phyloP scores from a whole-genome alignment of 495 filamentous ascomycete genomes.

The Aspergillus saccharolyticus region DNA sequence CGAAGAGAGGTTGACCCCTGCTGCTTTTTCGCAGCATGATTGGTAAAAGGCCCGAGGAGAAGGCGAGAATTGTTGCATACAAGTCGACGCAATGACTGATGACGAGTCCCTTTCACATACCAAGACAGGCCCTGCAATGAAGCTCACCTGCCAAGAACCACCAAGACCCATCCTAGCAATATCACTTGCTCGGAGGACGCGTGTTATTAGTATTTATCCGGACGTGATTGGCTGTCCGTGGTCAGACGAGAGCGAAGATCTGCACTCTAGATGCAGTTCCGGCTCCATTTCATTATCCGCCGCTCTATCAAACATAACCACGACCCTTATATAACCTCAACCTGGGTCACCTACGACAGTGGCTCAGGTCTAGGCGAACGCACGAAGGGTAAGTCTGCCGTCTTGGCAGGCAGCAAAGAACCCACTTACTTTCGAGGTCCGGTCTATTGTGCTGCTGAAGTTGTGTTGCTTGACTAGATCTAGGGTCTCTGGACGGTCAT shows the following conservation, averaged over 20 bases:
- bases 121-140: conserved; percentile 3
- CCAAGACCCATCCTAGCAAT: background rate
- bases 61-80: background rate
- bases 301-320: conserved; percentile 11
- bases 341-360: background rate
- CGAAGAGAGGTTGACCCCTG: background rate
- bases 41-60: background rate
- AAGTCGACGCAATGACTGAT: background rate
- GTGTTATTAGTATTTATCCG: background rate
- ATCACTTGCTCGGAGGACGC: background rate
- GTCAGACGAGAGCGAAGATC: background rate
- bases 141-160: background rate
- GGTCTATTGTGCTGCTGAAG: background rate
- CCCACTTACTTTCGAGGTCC: background rate
- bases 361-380: background rate
- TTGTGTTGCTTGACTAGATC: background rate
- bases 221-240: background rate
- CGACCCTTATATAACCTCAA: conserved; percentile 2
- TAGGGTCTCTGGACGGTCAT: background rate
- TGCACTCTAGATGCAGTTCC: background rate
- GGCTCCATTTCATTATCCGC: background rate
- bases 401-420: background rate
- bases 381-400: background rate
- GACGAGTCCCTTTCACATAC: background rate
- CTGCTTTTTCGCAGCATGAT: no score